Evolutionary conservation across 208 protist species (phyloP).

Genomic region (Entamoeba dispar): DNA sequence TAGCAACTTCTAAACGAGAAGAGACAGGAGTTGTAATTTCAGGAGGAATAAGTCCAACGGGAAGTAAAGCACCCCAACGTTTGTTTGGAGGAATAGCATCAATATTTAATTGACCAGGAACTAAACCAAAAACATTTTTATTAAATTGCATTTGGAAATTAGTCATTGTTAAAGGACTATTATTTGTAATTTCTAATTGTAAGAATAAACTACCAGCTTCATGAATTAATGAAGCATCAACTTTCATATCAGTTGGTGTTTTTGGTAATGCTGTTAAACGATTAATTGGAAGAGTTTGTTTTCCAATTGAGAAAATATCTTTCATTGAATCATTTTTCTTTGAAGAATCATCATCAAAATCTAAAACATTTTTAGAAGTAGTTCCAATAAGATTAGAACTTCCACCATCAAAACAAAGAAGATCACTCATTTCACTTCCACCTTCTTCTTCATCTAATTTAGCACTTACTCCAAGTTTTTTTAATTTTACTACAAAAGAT

Average conservation of each 20-base stretch:
- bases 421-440: not conserved
- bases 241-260: not conserved
- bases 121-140: not conserved
- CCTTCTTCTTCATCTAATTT: not conserved
- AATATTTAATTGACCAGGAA: not conserved
- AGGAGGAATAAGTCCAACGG: not conserved
- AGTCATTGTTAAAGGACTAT: not conserved
- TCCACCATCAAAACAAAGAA: not conserved
- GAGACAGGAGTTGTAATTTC: not conserved
- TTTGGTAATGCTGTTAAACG: no score
- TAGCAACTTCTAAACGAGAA: not conserved
- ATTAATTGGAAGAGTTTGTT: not conserved
- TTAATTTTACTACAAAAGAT: not conserved
- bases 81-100: not conserved
- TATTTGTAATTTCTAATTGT: not conserved
- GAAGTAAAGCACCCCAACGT: not conserved
- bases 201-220: not conserved
- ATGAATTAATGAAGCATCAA: not conserved
- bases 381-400: not conserved
- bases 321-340: not conserved
- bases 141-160: slow-evolving; percentile 5
- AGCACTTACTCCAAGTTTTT: not conserved
- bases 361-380: not conserved
- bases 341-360: not conserved
- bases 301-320: not conserved